Conservation (phyloP, 148 eudicot species). For the Fagopyrum esculentum region DNA sequence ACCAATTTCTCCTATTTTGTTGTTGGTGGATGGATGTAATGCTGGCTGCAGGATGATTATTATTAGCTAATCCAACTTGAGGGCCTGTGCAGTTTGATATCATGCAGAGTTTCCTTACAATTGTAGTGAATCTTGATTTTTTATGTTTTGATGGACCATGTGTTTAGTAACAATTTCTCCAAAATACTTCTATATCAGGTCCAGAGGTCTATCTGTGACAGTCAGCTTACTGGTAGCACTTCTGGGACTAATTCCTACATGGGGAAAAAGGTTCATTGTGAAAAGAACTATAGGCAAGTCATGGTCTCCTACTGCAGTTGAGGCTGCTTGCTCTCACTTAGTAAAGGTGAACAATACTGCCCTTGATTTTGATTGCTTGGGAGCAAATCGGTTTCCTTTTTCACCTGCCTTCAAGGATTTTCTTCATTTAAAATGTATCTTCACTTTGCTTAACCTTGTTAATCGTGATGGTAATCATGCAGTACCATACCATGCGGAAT, state of each 20-base stretch:
- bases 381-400: background rate
- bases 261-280: constrained; percentile 43
- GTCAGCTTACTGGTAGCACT: constrained; percentile 49
- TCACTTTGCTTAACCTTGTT: background rate
- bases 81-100: background rate
- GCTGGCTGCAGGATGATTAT: background rate
- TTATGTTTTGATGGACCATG: background rate
- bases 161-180: background rate
- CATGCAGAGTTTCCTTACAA: background rate
- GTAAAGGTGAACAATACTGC: constrained; percentile 39
- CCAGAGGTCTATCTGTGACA: constrained; percentile 27
- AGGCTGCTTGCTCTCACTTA: constrained; percentile 52
- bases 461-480: constrained; percentile 17
- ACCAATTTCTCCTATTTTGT: background rate
- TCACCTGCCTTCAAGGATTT: background rate
- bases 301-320: constrained; percentile 70
- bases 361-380: background rate
- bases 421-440: background rate
- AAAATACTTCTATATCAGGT: constrained; percentile 35
- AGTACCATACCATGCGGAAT: constrained; percentile 76
- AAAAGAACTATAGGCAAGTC: constrained; percentile 53
- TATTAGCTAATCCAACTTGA: background rate
- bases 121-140: background rate
- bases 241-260: constrained; percentile 49
- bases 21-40: background rate